Percentiles rank a stretch among this genome's conserved stretches.
Conservation (phyloP, 2,329 filamentous ascomycete genomes). For the Aspergillus piperis region DNA sequence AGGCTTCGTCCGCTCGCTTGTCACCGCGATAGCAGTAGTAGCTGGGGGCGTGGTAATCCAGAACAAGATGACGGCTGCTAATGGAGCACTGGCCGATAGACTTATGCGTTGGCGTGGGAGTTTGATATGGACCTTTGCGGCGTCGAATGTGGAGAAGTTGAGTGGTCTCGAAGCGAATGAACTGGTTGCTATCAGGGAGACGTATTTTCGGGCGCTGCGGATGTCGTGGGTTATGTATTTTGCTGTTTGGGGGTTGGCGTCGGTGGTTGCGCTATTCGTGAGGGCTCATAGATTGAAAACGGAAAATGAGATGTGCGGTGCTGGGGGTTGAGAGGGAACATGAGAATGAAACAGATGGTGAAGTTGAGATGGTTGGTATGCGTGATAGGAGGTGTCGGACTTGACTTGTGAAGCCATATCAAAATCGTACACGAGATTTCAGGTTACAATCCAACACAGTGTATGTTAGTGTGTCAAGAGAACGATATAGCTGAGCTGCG, state of each 20-base stretch:
- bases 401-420: background rate
- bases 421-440: no score
- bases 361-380: no score
- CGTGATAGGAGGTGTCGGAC: no score
- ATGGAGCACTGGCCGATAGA: background rate
- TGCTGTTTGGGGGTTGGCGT: background rate
- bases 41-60: conserved; percentile 78
- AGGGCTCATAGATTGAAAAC: background rate
- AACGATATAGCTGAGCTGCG: no score
- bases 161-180: background rate
- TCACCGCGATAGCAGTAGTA: conserved; percentile 68
- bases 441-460: no score
- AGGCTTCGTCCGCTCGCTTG: conserved; percentile 64
- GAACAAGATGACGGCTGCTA: conserved; percentile 48
- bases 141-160: background rate
- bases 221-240: background rate
- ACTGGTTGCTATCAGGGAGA: background rate
- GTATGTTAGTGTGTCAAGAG: no score
- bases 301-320: background rate
- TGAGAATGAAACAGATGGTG: no score
- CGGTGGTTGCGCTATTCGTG: background rate
- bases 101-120: background rate
- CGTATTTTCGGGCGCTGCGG: background rate
- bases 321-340: background rate
- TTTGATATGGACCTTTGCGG: background rate